Base-by-base conservation (phyloP, 371 early-diverging fungal genomes). In the Saksenaea vasiformis region DNA sequence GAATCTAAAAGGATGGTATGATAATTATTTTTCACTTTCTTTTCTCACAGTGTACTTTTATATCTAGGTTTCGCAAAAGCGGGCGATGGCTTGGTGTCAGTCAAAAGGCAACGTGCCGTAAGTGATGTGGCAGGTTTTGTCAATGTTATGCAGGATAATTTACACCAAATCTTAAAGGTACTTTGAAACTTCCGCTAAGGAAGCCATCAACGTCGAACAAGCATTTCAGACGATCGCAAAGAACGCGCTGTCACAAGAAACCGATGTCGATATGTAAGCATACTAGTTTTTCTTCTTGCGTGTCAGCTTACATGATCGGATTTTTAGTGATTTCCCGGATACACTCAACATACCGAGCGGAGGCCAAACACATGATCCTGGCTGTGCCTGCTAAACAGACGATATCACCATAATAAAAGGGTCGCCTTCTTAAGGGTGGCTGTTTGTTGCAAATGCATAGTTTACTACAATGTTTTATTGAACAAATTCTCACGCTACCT, bases 221-320 rank as follows among this genome's bases (percentile, higher is more conserved):
- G 98, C 98, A 34, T 98, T 98, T 87, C 92, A 92, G 68, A 93
- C 95, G 27, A 94, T 97, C 74, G 97, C 97, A 39, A 92, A 88
- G 79, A 94, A 93, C 64, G 97, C 98, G 41, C 79, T 98, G 63
- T 87, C 90, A 68, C 95, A 95, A 78, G 97, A 97, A 76, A 83
- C 89, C 2, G 94, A 95, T 36, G 87, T 90, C 39, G 92, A 92
- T 62, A 71, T 91, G 87, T 90, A 83, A 47, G 53, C 14, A 26
- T n/a, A n/a, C n/a, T n/a, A 41, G 19, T 24, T 51, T 62, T 53
- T 26, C 35, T 61, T n/a, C 3, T 47, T 47, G 3, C 24, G 22
- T 22, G 1, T 47, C 24, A 22, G 51, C 51, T 47, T 19, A 1
- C 9, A 19, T 22, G 22, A 47, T n/a, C 51, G 35, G 28, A 68